Evolutionary conservation across 75 land plant species (phyloP).

Genomic region (Gnetum montanum): DNA sequence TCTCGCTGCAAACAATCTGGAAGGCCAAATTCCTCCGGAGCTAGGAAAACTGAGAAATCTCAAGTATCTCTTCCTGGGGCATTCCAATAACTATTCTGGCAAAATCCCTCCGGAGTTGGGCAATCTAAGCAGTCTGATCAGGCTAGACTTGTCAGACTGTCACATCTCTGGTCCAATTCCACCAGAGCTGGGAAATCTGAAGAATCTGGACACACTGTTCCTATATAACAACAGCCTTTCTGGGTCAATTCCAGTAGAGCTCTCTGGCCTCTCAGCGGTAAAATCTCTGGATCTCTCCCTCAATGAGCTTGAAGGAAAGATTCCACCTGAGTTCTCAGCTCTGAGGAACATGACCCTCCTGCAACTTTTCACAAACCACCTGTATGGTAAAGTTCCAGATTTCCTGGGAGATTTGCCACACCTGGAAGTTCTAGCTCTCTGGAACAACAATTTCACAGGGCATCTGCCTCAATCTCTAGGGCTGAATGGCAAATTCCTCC

Average conservation of each 20-base stretch:
- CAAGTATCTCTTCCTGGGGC: conserved; percentile 53
- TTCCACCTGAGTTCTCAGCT: conserved; percentile 32
- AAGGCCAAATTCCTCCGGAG: conserved; percentile 50
- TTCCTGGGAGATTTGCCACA: conserved; percentile 45
- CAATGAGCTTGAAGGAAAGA: conserved; percentile 49
- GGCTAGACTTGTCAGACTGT: conserved; percentile 51
- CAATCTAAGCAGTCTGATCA: conserved; percentile 38
- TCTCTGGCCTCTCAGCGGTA: conserved; percentile 32
- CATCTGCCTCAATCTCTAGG: conserved; percentile 47
- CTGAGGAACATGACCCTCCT: conserved; percentile 32
- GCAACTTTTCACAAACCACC: conserved; percentile 37
- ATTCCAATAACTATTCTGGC: conserved; percentile 47
- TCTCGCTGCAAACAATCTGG: conserved; percentile 42
- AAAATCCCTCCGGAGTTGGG: conserved; percentile 56
- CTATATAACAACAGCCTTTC: conserved; percentile 41
- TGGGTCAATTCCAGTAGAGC: conserved; percentile 38
- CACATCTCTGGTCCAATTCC: conserved; percentile 49
- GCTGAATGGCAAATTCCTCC: conserved; percentile 18
- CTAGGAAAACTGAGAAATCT: conserved; percentile 39
- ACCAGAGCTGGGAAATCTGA: conserved; percentile 39
- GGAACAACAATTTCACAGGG: conserved; percentile 77
- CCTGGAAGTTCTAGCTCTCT: conserved; percentile 51
- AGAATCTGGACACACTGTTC: conserved; percentile 37
- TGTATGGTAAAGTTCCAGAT: conserved; percentile 45
- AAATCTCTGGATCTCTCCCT: conserved; percentile 50